These are phyloP conservation scores for Trichoderma orchidacearum DNA, from an alignment of 495 filamentous ascomycete species.

Conservation along the genomic window DNA sequence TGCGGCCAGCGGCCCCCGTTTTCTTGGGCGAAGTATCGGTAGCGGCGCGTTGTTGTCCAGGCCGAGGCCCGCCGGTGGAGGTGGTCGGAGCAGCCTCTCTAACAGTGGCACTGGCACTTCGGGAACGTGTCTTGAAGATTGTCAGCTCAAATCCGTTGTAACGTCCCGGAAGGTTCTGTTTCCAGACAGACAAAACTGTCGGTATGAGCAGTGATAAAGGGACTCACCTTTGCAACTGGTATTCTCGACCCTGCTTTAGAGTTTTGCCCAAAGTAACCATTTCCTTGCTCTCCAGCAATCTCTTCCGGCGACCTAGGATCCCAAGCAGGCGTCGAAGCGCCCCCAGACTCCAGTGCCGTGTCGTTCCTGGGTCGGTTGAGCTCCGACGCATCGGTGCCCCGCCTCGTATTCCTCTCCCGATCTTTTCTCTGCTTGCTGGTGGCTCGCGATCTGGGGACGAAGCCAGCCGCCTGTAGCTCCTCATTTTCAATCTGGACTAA, in stretches of 20 bases:
- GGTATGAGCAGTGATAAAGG: too few species aligned
- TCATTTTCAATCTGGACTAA: conserved; percentile 83
- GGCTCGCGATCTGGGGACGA: conserved; percentile 48
- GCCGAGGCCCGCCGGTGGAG: conserved; percentile 30
- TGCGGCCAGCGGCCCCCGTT: conserved; percentile 16
- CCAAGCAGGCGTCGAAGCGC: conserved; percentile 26
- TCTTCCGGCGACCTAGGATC: conserved; percentile 74
- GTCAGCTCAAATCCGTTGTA: too few species aligned
- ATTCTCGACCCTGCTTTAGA: conserved; percentile 53
- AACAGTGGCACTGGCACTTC: conserved; percentile 56
- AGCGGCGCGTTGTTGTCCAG: conserved; percentile 25
- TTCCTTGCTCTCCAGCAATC: conserved; percentile 53
- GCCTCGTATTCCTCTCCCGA: conserved; percentile 28
- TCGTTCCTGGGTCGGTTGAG: conserved; percentile 16
- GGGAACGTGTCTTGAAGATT: conserved; percentile 45
- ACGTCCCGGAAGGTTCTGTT: too few species aligned
- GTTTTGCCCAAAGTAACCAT: conserved; percentile 24
- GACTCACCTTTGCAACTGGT: conserved; percentile 65
- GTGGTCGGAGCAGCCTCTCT: conserved; percentile 25
- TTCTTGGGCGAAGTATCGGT: conserved; percentile 36
- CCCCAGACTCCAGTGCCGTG: conserved; percentile 11
- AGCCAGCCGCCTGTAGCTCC: conserved; percentile 78
- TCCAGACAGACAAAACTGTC: too few species aligned
- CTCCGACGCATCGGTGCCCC: conserved; percentile 28
- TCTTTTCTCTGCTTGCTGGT: conserved; percentile 40